phyloP scores from a whole-genome alignment of 805 yeast species.

The Metschnikowia chrysomelidarum region DNA sequence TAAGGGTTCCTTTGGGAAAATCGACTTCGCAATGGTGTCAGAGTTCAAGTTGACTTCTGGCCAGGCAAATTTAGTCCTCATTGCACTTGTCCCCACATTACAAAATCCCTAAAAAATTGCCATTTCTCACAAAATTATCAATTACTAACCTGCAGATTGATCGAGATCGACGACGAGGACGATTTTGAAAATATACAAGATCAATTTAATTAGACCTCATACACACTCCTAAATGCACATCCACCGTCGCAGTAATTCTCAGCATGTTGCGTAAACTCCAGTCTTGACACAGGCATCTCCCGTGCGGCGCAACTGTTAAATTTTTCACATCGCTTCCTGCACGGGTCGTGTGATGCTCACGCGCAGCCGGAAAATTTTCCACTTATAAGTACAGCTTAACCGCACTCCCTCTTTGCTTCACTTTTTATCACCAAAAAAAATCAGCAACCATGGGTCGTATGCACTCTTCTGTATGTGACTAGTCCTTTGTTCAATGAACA shows the following conservation, averaged over 20 bases:
- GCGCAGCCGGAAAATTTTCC: constrained; percentile 21
- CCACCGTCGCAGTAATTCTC: background rate
- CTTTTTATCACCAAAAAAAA: constrained; percentile 26
- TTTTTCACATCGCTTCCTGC: too few species aligned
- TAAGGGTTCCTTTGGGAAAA: too few species aligned
- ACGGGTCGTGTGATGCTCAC: constrained; percentile 11
- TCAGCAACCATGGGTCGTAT: constrained; percentile 96
- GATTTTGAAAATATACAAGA: constrained; percentile 61
- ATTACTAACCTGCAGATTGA: constrained; percentile 40
- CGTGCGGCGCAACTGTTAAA: constrained; percentile 8
- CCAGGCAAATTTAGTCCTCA: too few species aligned
- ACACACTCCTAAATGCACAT: background rate
- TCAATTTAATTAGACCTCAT: constrained; percentile 13
- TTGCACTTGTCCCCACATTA: too few species aligned
- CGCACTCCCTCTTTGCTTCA: constrained; percentile 6
- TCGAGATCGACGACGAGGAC: constrained; percentile 65
- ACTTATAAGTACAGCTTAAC: constrained; percentile 15
- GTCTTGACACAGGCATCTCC: constrained; percentile 4
- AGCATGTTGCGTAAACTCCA: constrained; percentile 3
- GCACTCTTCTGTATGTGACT: constrained; percentile 91
- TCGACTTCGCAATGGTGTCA: too few species aligned
- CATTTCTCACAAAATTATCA: too few species aligned
- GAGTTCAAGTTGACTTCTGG: too few species aligned
- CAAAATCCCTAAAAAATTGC: too few species aligned
- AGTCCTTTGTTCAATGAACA: constrained; percentile 8